Base-by-base conservation (phyloP, 1,139 yeast species). In the Yamadazyma conglobata region DNA sequence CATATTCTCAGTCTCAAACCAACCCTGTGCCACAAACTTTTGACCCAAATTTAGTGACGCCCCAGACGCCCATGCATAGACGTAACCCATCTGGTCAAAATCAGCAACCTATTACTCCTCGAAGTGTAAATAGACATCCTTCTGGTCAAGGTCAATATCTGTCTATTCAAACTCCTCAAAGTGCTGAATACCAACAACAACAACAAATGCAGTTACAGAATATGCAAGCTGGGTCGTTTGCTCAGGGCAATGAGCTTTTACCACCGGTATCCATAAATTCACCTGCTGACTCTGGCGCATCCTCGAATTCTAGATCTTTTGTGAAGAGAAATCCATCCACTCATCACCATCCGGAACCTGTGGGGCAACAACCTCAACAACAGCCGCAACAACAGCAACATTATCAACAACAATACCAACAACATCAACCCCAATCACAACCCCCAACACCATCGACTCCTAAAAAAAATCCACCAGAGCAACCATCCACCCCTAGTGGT, bases 191-290 rank as follows among this genome's bases (percentile, higher is more conserved):
- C 10, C 22, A 20, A 9, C 22, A 20, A 20, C 22, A 20, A 20
- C 8, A 10, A 8, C 10, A 20, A 20, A 20, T 7, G 7, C 22
- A 20, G 10, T 8, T 20, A n/a, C 22, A 20, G 11, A 10, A n/a
- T n/a, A n/a, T 8, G 11, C 22, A 20, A 20, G 7, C 6, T 20
- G 11, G 10, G 22, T 15, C 20, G 22, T n/a, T 6, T 6, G 22
- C 22, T 13, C 24, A 21, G 15, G 14, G 6, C 14, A 21, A 21
- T 16, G 49, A 50, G 30, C 44, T 49, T 33, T 46, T 50, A 31
- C 52, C 58, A 14, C 60, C 62, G 10, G 50, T 52, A 9, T 40
- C 51, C 10, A 47, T 58, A 8, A 28, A 39, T 7, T 28, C 42
- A 10, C 32, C 37, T 7, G 46, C 43, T 0, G 43, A 38, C 33